phyloP scores from a whole-genome alignment of 495 filamentous ascomycete genomes.

The Pyronema domesticum region DNA sequence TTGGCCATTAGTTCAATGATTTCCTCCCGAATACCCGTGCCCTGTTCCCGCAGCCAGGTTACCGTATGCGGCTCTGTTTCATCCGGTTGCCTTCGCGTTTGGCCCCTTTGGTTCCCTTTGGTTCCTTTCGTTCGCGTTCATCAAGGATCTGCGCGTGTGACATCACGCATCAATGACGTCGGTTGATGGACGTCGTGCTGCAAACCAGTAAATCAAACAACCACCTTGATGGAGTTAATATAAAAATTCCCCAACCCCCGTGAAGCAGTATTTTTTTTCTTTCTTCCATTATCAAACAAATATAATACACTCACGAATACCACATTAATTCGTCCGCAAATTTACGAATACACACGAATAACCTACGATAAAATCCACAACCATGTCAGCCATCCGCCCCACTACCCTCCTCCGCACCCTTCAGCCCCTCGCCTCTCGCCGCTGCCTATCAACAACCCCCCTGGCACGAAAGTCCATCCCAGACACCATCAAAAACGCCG shows the following conservation, averaged over 20 bases:
- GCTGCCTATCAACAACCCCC: conserved; percentile 1
- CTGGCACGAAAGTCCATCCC: background rate
- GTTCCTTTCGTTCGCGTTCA: too few relatives aligned
- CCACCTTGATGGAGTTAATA: too few relatives aligned
- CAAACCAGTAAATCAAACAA: too few relatives aligned
- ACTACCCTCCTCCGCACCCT: background rate
- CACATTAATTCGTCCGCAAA: background rate
- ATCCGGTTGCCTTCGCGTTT: too few relatives aligned
- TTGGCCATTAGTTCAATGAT: too few relatives aligned
- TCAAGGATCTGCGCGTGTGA: background rate
- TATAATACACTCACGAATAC: background rate
- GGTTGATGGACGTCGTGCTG: too few relatives aligned
- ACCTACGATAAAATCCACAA: conserved; percentile 7
- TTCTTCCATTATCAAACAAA: background rate
- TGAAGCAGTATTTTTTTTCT: background rate
- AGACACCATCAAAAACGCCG: conserved; percentile 13
- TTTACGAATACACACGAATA: background rate
- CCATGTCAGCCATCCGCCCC: conserved; percentile 6
- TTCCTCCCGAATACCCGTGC: too few relatives aligned
- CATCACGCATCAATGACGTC: background rate
- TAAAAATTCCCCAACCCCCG: background rate
- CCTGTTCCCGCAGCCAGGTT: too few relatives aligned
- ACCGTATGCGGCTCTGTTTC: too few relatives aligned
- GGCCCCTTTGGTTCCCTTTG: too few relatives aligned
- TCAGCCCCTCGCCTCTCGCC: background rate